Percentiles rank a stretch among this genome's conserved stretches.
These are phyloP conservation scores for Coniochaeta sp. DNA, from an alignment of 2,329 filamentous ascomycete species.

Conservation along the genomic window DNA sequence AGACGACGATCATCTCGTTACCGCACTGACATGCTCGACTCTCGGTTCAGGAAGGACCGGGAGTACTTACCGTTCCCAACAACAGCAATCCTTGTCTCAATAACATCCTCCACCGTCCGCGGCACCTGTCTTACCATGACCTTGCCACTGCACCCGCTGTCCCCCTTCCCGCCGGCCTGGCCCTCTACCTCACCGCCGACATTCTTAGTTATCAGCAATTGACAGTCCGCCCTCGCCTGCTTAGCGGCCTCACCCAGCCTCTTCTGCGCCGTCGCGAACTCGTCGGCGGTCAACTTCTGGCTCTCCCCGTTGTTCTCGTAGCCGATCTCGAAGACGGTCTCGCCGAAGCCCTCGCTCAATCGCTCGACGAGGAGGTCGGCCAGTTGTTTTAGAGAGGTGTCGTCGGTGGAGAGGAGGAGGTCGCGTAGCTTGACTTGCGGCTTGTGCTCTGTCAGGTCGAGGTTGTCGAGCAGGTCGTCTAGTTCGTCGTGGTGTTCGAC, in stretches of 20 bases:
- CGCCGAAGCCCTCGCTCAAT: slow-evolving; percentile 77
- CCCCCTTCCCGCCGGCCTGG: slow-evolving; percentile 47
- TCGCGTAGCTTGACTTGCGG: slow-evolving; percentile 66
- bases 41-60: too few relatives aligned
- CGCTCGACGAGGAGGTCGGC: slow-evolving; percentile 59
- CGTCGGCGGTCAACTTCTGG: slow-evolving; percentile 65
- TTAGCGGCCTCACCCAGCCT: slow-evolving; percentile 61
- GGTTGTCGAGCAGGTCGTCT: slow-evolving; percentile 86
- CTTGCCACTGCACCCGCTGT: slow-evolving; percentile 75
- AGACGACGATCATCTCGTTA: too few relatives aligned
- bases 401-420: slow-evolving; percentile 51
- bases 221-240: slow-evolving; percentile 64
- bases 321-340: slow-evolving; percentile 86
- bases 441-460: slow-evolving; percentile 69
- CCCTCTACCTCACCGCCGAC: slow-evolving; percentile 74
- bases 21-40: too few relatives aligned
- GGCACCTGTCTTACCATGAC: slow-evolving; percentile 73
- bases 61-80: slow-evolving; percentile 85
- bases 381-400: slow-evolving; percentile 56
- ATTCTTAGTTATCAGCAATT: slow-evolving; percentile 82
- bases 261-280: slow-evolving; percentile 68
- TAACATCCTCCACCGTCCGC: slow-evolving; percentile 72
- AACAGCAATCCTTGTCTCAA: slow-evolving; percentile 92
- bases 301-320: slow-evolving; percentile 84
- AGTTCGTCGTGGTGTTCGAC: too few relatives aligned